Conservation (phyloP, 1,284 basidiomycete genomes). For the Peniophora sp. region DNA sequence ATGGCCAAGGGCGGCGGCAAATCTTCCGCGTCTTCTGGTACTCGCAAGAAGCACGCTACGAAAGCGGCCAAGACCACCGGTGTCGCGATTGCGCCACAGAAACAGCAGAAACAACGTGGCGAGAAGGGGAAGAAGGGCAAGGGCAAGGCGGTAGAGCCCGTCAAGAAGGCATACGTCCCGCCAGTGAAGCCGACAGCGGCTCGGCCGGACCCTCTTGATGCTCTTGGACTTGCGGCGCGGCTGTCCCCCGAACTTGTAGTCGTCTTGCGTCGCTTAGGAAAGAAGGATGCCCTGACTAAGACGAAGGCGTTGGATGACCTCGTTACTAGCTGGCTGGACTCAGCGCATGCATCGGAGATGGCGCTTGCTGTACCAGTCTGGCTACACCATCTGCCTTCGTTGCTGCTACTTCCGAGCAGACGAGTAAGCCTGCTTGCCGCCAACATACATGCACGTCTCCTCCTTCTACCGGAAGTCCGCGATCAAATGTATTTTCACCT, state of each 20-base stretch:
- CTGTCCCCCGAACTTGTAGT: conserved; percentile 82
- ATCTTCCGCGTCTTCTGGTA: conserved; percentile 72
- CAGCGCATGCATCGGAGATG: conserved; percentile 31
- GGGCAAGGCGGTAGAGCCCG: conserved; percentile 40
- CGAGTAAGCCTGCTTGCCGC: conserved; percentile 68
- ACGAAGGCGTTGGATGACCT: conserved; percentile 85
- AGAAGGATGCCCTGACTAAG: conserved; percentile 90
- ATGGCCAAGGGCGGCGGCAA: conserved; percentile 46
- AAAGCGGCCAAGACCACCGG: conserved; percentile 31
- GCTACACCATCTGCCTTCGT: conserved; percentile 80
- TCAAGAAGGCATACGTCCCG: conserved; percentile 76
- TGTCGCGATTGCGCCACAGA: conserved; percentile 17
- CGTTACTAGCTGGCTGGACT: conserved; percentile 60
- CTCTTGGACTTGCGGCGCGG: conserved; percentile 70
- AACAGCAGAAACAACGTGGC: conserved; percentile 30
- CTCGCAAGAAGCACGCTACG: conserved; percentile 80
- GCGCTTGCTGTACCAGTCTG: conserved; percentile 38
- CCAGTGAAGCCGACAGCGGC: conserved; percentile 82
- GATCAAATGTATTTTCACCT: conserved; percentile 55
- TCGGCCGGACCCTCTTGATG: conserved; percentile 87
- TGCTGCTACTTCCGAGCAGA: conserved; percentile 78
- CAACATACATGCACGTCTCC: conserved; percentile 62
- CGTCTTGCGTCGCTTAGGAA: conserved; percentile 74
- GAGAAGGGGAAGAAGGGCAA: conserved; percentile 56
- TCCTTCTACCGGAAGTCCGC: conserved; percentile 47